phyloP scores from a whole-genome alignment of 2,329 filamentous ascomycete species.

The Ascochyta rabiei region DNA sequence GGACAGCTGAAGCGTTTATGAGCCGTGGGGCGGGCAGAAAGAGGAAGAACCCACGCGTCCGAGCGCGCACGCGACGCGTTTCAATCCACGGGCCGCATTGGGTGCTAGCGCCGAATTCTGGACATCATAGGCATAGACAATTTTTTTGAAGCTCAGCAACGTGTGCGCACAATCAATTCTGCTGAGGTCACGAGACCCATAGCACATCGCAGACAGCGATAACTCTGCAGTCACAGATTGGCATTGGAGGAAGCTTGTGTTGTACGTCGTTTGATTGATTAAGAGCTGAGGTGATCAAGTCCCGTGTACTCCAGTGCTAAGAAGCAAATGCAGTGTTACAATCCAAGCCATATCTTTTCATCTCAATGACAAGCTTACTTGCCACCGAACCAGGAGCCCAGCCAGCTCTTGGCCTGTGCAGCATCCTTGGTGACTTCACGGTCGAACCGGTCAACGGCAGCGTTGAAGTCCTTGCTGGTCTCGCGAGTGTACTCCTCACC shows the following conservation, averaged over 20 bases:
- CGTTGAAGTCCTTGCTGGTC: slow-evolving; percentile 58
- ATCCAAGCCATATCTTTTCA: neutral
- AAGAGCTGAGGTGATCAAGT: slow-evolving; percentile 23
- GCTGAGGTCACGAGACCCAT: no score
- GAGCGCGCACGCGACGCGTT: slow-evolving; percentile 35
- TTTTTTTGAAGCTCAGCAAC: no score
- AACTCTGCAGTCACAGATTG: no score
- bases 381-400: slow-evolving; percentile 85
- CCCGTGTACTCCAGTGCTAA: slow-evolving; percentile 32
- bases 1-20: slow-evolving; percentile 31
- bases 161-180: no score
- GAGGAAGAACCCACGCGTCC: slow-evolving; percentile 33
- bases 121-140: no score
- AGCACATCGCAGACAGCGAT: no score
- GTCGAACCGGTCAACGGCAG: slow-evolving; percentile 76
- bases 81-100: slow-evolving; percentile 28
- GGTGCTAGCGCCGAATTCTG: neutral
- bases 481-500: slow-evolving; percentile 52
- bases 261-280: slow-evolving; percentile 17
- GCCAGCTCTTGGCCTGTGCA: slow-evolving; percentile 79
- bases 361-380: slow-evolving; percentile 28
- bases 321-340: slow-evolving; percentile 28
- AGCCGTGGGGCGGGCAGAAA: slow-evolving; percentile 37
- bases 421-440: slow-evolving; percentile 79
- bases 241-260: no score